Evolutionary conservation across 257 asterid genomes (phyloP).

Genomic region (Gentiana macrophylla): DNA sequence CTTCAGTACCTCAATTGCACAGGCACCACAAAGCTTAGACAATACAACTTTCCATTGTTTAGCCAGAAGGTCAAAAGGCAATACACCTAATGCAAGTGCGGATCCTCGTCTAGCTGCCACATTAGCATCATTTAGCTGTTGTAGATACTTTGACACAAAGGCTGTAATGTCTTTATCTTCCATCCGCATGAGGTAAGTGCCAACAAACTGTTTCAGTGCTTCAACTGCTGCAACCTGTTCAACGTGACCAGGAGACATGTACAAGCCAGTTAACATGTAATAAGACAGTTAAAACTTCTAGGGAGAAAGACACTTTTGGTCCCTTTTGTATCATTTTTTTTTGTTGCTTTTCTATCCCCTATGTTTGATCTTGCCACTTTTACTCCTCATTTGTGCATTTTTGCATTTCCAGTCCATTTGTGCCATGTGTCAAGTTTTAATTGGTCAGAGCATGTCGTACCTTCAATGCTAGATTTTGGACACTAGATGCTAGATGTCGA

Average conservation of each 20-base stretch:
- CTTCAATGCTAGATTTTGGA: no score
- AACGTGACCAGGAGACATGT: conserved; percentile 18
- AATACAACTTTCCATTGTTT: conserved; percentile 60
- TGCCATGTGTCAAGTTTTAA: no score
- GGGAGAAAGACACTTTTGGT: no score
- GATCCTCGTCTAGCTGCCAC: conserved; percentile 96
- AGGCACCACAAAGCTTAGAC: conserved; percentile 55
- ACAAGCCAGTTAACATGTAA: conserved; percentile 6
- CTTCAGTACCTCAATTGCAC: conserved; percentile 64
- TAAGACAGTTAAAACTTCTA: conserved; percentile 6
- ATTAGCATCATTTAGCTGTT: conserved; percentile 73
- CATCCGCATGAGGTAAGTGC: conserved; percentile 37
- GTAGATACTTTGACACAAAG: conserved; percentile 54
- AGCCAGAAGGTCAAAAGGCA: conserved; percentile 64
- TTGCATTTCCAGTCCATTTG: no score
- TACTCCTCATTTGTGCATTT: no score
- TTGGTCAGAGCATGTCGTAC: no score
- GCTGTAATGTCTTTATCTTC: conserved; percentile 41
- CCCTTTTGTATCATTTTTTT: no score
- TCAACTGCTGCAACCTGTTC: conserved; percentile 63
- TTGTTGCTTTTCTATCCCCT: no score
- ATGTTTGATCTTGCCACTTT: no score
- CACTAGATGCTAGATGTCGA: no score
- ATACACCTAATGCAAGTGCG: conserved; percentile 73
- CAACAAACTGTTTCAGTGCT: conserved; percentile 58